These are phyloP conservation scores for Chrysanthemum lavandulifolium DNA, from an alignment of 129 eudicot genomes.

Conservation along the genomic window DNA sequence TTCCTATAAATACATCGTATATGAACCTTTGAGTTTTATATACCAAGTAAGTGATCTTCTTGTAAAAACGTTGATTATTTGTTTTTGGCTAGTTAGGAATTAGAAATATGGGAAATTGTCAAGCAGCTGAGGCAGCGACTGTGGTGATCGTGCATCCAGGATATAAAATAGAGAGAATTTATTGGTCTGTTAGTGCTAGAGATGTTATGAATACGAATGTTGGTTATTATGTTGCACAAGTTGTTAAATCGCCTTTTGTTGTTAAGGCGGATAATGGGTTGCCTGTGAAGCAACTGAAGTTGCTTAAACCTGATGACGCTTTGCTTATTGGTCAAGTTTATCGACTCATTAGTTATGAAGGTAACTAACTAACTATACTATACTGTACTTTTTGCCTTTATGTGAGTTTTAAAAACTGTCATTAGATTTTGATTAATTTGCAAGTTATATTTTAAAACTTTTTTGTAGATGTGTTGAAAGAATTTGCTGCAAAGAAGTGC, in stretches of 20 bases:
- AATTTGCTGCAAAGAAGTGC: constrained; percentile 69
- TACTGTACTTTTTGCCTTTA: neutral
- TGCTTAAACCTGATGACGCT: constrained; percentile 65
- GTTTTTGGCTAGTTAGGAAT: too few species aligned
- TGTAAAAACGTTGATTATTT: too few species aligned
- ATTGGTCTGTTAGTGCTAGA: constrained; percentile 61
- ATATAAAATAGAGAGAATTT: constrained; percentile 56
- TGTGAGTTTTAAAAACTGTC: too few species aligned
- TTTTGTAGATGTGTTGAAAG: constrained; percentile 55
- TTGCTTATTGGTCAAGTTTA: constrained; percentile 81
- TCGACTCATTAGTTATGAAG: constrained; percentile 72
- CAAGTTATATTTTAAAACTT: neutral
- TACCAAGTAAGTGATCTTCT: too few species aligned
- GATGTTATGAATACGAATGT: constrained; percentile 74
- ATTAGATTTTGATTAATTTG: neutral
- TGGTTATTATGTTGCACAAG: constrained; percentile 72
- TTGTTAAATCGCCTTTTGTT: constrained; percentile 33
- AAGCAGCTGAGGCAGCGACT: constrained; percentile 83
- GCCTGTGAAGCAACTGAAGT: constrained; percentile 67
- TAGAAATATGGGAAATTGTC: constrained; percentile 73
- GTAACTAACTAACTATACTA: constrained; percentile 24
- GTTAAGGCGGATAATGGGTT: constrained; percentile 37
- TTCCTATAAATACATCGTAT: too few species aligned
- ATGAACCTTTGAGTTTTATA: too few species aligned
- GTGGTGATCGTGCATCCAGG: constrained; percentile 71